Conservation (phyloP, 371 early-diverging fungal species). For the Haplosporangium sp. region DNA sequence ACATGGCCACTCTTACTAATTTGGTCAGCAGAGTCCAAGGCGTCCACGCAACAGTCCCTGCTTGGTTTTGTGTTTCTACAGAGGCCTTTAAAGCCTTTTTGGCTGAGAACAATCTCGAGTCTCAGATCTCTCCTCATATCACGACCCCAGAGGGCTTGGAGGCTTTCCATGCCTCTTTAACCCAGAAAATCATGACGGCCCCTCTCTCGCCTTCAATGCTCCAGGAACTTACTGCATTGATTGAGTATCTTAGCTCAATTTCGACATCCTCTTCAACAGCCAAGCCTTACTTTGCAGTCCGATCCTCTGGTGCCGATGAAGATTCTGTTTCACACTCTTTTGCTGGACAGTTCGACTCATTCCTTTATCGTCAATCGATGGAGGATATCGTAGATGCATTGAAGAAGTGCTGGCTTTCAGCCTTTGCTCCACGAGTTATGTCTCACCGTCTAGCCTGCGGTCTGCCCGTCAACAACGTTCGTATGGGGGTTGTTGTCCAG, state of each 20-base stretch:
- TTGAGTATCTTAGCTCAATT: constrained; percentile 26
- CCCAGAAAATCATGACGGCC: constrained; percentile 43
- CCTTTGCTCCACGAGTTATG: constrained; percentile 57
- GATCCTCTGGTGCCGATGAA: constrained; percentile 57
- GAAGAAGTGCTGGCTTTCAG: constrained; percentile 56
- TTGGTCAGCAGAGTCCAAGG: constrained; percentile 37
- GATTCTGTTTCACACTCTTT: constrained; percentile 56
- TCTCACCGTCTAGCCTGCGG: constrained; percentile 50
- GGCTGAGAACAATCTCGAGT: constrained; percentile 33
- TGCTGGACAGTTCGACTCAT: constrained; percentile 57
- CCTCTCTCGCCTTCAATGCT: constrained; percentile 34
- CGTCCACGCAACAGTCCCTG: constrained; percentile 48
- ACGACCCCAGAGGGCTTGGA: constrained; percentile 49
- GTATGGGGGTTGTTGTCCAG: constrained; percentile 57
- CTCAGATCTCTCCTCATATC: constrained; percentile 36
- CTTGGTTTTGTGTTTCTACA: constrained; percentile 55
- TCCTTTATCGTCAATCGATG: constrained; percentile 52
- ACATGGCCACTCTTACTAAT: constrained; percentile 53
- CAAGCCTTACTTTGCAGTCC: constrained; percentile 55
- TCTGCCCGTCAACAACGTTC: constrained; percentile 44
- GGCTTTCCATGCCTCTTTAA: constrained; percentile 37
- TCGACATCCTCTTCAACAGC: constrained; percentile 14
- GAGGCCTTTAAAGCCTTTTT: constrained; percentile 53
- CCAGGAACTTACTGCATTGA: constrained; percentile 33
- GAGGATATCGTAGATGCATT: constrained; percentile 49